Percentiles rank a stretch among this genome's conserved stretches.
phyloP scores from a whole-genome alignment of 768 basidiomycete species.

The Daedaleopsis sinensis region DNA sequence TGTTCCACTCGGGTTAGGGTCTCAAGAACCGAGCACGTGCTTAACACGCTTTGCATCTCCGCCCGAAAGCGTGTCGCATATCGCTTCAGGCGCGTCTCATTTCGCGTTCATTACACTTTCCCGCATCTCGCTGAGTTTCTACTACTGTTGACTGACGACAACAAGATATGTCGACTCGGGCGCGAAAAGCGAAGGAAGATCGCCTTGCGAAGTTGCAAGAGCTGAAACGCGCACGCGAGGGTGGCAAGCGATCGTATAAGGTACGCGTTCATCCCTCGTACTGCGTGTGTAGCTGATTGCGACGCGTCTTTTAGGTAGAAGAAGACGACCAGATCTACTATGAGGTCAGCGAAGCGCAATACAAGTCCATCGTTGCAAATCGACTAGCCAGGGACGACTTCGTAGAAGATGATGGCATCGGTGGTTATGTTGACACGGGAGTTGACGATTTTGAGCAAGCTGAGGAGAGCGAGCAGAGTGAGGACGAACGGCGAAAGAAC shows the following conservation, averaged over 20 bases:
- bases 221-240: conserved; percentile 61
- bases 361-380: conserved; percentile 80
- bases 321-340: conserved; percentile 81
- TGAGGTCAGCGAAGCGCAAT: conserved; percentile 88
- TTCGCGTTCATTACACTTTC: background rate
- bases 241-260: conserved; percentile 61
- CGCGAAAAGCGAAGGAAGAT: conserved; percentile 28
- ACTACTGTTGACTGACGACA: background rate
- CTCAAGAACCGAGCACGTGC: conserved; percentile 13
- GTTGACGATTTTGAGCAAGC: conserved; percentile 89
- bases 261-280: conserved; percentile 39
- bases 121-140: background rate
- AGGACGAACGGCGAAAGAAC: conserved; percentile 45
- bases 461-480: conserved; percentile 58
- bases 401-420: conserved; percentile 90
- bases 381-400: conserved; percentile 91
- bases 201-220: conserved; percentile 56
- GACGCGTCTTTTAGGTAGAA: conserved; percentile 36
- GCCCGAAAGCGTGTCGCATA: conserved; percentile 31
- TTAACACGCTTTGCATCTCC: conserved; percentile 31
- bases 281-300: background rate
- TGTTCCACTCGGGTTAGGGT: conserved; percentile 11
- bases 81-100: conserved; percentile 22
- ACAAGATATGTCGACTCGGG: conserved; percentile 32
- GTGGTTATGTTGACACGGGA: conserved; percentile 94